Percentiles rank a stretch among this genome's conserved stretches.
phyloP scores from a whole-genome alignment of 169 alveolate genomes.

The Eimeria nieschulzi region DNA sequence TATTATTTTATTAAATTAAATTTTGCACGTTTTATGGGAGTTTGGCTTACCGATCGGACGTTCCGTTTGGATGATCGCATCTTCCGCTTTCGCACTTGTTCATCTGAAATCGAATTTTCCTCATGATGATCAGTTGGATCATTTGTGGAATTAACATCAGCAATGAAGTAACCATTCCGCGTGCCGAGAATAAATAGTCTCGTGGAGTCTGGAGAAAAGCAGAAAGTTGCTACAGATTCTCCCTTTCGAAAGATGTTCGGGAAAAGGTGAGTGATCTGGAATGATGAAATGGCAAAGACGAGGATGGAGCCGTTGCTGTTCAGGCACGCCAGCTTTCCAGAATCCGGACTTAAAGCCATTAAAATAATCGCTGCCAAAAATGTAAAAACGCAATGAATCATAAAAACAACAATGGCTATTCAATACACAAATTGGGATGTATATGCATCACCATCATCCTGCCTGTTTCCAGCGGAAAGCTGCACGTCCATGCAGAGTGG shows the following conservation, averaged over 20 bases:
- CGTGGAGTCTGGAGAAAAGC: constrained; percentile 42
- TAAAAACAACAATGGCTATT: too few relatives aligned
- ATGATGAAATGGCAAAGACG: neutral
- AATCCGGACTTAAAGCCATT: constrained; percentile 22
- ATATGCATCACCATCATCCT: too few relatives aligned
- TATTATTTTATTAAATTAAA: too few relatives aligned
- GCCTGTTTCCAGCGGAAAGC: neutral
- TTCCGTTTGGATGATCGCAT: neutral
- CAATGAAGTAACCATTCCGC: constrained; percentile 21
- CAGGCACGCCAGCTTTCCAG: constrained; percentile 31
- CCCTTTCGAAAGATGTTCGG: constrained; percentile 44
- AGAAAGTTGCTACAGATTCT: constrained; percentile 18
- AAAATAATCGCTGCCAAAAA: constrained; percentile 17
- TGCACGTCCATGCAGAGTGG: neutral
- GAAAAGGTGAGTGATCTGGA: neutral
- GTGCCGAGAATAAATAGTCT: constrained; percentile 32
- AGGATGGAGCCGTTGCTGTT: constrained; percentile 53
- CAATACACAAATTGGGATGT: too few relatives aligned
- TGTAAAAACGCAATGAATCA: neutral
- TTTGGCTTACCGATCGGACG: constrained; percentile 18
- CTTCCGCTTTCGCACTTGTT: neutral
- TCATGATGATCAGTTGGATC: neutral
- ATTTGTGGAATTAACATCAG: neutral
- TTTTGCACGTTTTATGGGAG: neutral
- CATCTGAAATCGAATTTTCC: neutral